Base-by-base conservation (phyloP, 371 early-diverging fungal genomes). In the Caulochytrium protostelioides region DNA sequence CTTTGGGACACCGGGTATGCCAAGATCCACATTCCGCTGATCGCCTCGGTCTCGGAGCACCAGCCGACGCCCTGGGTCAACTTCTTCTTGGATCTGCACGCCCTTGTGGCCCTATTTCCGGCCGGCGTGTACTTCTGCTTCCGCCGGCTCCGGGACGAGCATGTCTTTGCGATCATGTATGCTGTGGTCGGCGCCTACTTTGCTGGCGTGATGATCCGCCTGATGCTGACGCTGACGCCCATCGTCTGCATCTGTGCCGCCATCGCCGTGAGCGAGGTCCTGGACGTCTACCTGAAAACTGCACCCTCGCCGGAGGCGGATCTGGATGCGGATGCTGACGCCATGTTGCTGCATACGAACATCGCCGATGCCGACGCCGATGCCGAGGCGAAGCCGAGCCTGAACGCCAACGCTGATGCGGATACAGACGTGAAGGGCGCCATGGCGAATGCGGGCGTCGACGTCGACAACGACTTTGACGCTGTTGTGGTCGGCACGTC, bases 161-260 rank as follows among this genome's bases (percentile, higher is more conserved):
- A 92, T 43, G 83, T 95, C 15, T 97, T 97, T 57, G 73, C 94
- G 34, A 83, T 95, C 37, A 62, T 97, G 0, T 97, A 95, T 54
- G 67, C 80, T 17, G 61, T 86, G 23, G 80, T 83, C 53, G 92
- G 89, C 8, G 77, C 90, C 7, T 97, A 97, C 65, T 97, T 97
- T 70, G 87, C 97, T n/a, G 89, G 95, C 38, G 97, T 97, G 42
- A 97, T 97, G 97, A 91, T 97, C 13, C 89, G 97, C 39, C 60
- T 97, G 39, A 89, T 97, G 72, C 61, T 97, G 31, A 94, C 97
- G 1, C 57, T 97, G 35, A 92, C 97, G 8, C 97, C 97, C 14
- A 71, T 90, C 33, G 94, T 95, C 13, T 95, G 97, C 54, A 76
- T 97, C 18, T 68, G 85, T 35, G 72, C 83, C 13, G 95, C 83